phyloP scores from a whole-genome alignment of 2,329 filamentous ascomycete genomes.

The Ascosphaera apis region DNA sequence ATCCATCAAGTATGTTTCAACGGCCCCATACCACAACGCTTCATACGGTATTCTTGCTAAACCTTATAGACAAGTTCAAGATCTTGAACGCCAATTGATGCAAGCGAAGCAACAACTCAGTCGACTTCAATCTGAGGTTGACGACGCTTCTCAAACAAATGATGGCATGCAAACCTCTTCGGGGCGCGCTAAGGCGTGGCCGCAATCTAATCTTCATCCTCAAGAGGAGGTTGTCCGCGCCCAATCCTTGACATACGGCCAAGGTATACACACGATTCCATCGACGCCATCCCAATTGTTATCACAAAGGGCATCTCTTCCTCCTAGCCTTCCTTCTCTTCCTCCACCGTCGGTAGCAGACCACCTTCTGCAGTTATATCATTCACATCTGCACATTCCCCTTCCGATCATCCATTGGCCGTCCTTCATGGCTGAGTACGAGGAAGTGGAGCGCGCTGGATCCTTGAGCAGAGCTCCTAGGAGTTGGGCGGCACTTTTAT shows the following conservation, averaged over 20 bases:
- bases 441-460: constrained; percentile 47
- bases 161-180: no score
- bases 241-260: constrained; percentile 46
- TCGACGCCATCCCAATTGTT: constrained; percentile 37
- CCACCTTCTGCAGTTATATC: constrained; percentile 51
- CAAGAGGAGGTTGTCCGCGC: no score
- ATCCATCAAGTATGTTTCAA: constrained; percentile 56
- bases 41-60: constrained; percentile 3
- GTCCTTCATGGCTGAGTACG: constrained; percentile 52
- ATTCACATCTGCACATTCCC: constrained; percentile 51
- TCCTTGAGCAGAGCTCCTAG: constrained; percentile 37
- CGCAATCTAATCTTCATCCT: no score
- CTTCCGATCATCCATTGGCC: constrained; percentile 80
- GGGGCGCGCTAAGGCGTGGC: no score
- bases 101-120: constrained; percentile 59
- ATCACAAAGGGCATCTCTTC: constrained; percentile 24
- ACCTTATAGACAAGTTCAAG: constrained; percentile 53
- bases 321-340: constrained; percentile 36
- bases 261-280: constrained; percentile 60
- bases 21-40: constrained; percentile 1
- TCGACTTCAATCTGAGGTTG: constrained; percentile 45
- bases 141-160: no score
- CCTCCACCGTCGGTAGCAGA: constrained; percentile 50
- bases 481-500: constrained; percentile 60
- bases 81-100: constrained; percentile 77